Base-by-base conservation (phyloP, 2,329 filamentous ascomycete species). In the Diaporthe humulicola region DNA sequence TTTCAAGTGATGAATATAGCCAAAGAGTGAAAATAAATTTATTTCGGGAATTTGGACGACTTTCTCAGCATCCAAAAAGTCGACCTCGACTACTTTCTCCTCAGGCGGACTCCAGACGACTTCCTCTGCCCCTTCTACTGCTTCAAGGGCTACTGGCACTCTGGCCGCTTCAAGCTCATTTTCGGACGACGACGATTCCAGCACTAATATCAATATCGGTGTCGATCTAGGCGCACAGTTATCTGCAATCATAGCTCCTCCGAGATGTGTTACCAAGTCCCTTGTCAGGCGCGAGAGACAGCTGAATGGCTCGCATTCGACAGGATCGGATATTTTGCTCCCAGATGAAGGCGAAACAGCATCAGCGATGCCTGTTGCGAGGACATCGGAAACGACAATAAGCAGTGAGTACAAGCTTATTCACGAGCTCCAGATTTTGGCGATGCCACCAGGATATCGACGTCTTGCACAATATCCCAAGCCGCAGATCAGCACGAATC, bases 361-460 rank as follows among this genome's bases (percentile, higher is more conserved):
- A 4, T 64, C 60, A 19, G 60, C 28, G 10, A 66, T 50, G 42
- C 28, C 7, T 33, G 10, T 4, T 36, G 40, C 19, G 17, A 66
- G 19, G 28, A 3, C 10, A 4, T n/a, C 42, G 10, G 50, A 66
- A 19, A 36, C 17, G 60, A 66, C n/a, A 48, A 22, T 66, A 10
- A 66, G 60, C 17, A 42, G 42, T 5, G 60, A 66, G 25, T 28
- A 19, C 2, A 50, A 36, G 22, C 5, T 10, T 8, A 9, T 66
- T 5, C 60, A 66, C 19, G 60, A 50, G 60, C 60, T 66, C 7
- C 60, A 66, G 28, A 66, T 42, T 30, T 19, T 66, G 42, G 22
- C 60, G 28, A 8, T 30, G 4, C 17, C 60, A 6, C 60, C 60
- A 6, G 28, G 60, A 12, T 66, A 66, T 33, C 45, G 22, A 50